A percentile compares a stretch with the other conserved stretches of the same genome.
Conservation (phyloP, 495 filamentous ascomycete genomes). For the Penicillium argentinense region DNA sequence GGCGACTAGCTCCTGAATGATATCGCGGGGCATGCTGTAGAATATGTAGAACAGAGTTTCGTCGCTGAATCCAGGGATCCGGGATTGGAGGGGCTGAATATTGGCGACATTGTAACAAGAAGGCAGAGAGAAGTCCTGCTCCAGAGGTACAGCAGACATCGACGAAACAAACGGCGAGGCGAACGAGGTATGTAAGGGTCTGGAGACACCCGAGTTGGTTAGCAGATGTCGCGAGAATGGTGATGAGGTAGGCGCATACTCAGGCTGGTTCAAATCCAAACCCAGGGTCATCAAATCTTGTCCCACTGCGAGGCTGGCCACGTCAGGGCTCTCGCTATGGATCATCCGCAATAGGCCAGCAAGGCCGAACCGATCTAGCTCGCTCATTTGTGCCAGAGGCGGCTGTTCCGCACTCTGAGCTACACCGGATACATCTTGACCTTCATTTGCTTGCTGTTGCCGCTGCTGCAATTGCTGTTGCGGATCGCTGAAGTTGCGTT, state of each 20-base stretch:
- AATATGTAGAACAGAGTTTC: constrained; percentile 95
- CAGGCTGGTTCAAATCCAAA: constrained; percentile 73
- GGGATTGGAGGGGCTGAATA: constrained; percentile 73
- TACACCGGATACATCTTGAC: constrained; percentile 35
- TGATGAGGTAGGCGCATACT: constrained; percentile 55
- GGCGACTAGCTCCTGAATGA: constrained; percentile 82
- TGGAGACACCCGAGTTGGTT: constrained; percentile 21
- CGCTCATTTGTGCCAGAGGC: constrained; percentile 72
- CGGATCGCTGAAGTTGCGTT: constrained; percentile 34
- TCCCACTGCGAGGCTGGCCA: constrained; percentile 71
- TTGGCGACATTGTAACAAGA: constrained; percentile 87
- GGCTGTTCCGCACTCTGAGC: constrained; percentile 49
- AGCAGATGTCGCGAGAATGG: constrained; percentile 13
- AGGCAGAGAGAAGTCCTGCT: constrained; percentile 77
- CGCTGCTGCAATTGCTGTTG: constrained; percentile 39
- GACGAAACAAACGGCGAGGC: constrained; percentile 69
- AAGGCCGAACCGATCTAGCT: constrained; percentile 77
- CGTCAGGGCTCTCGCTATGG: constrained; percentile 73
- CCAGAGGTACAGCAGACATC: constrained; percentile 63
- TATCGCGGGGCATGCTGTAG: constrained; percentile 82
- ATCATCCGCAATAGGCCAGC: constrained; percentile 77
- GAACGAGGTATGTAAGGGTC: constrained; percentile 64
- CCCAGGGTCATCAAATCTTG: constrained; percentile 76
- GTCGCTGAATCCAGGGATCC: constrained; percentile 80
- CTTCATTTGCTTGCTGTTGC: constrained; percentile 40